These are phyloP conservation scores for Mycena sanguinolenta DNA, from an alignment of 768 basidiomycete genomes.

Conservation along the genomic window DNA sequence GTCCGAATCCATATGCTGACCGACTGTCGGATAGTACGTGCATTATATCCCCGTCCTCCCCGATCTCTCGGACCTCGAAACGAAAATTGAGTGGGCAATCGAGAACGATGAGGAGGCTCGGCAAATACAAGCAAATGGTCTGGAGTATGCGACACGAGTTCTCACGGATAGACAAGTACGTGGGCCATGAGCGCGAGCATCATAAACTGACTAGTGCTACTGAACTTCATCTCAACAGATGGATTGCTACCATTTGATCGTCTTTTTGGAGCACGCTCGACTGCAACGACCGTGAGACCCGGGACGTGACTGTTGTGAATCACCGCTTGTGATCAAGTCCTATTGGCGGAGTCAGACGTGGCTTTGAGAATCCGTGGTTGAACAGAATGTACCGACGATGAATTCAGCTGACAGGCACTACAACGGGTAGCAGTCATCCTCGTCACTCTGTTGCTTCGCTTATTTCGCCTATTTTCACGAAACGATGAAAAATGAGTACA, in stretches of 20 bases:
- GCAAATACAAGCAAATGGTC: constrained; percentile 17
- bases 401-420: no score
- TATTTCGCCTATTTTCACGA: no score
- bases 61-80: no score
- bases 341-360: no score
- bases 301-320: no score
- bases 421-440: no score
- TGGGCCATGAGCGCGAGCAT: no score
- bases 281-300: not conserved
- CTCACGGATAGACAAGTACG: constrained; percentile 13
- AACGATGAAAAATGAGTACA: no score
- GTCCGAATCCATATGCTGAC: not conserved
- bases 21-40: constrained; percentile 4
- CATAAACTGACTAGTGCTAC: not conserved
- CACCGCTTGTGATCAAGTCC: no score
- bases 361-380: no score
- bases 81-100: constrained; percentile 11
- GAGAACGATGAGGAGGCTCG: constrained; percentile 9
- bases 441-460: no score
- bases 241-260: constrained; percentile 3
- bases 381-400: no score
- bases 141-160: constrained; percentile 6
- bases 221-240: not conserved
- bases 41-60: constrained; percentile 4
- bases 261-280: constrained; percentile 17